A percentile compares a stretch with the other conserved stretches of the same genome.
Conservation (phyloP, 139 green algal species). For the Coelastrella sp. region DNA sequence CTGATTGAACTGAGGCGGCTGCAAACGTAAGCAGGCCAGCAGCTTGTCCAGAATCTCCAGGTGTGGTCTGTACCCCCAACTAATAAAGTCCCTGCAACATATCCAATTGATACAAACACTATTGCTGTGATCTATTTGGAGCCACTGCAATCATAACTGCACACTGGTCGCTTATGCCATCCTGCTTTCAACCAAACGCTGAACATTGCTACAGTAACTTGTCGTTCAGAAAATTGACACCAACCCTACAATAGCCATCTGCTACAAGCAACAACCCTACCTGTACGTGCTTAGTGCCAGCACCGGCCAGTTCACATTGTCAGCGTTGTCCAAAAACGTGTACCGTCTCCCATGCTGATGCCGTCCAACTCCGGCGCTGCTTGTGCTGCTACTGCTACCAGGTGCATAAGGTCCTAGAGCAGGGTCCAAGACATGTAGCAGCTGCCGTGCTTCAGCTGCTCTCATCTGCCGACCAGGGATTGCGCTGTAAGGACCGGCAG, state of each 20-base stretch:
- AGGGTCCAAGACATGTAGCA: slow-evolving; percentile 58
- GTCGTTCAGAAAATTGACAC: no score
- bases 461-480: slow-evolving; percentile 5
- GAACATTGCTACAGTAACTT: no score
- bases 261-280: background rate
- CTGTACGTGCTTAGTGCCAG: slow-evolving; percentile 62
- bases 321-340: slow-evolving; percentile 45
- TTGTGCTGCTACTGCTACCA: background rate
- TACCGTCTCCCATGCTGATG: slow-evolving; percentile 20
- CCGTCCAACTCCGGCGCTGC: background rate
- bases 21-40: slow-evolving; percentile 67
- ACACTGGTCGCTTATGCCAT: no score
- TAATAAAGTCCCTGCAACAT: slow-evolving; percentile 58
- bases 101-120: background rate
- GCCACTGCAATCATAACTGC: no score
- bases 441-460: slow-evolving; percentile 40
- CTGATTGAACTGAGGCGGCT: background rate
- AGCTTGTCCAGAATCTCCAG: slow-evolving; percentile 62
- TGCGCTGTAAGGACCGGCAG: background rate
- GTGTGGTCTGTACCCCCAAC: slow-evolving; percentile 49
- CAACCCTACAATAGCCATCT: background rate
- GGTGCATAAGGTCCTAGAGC: background rate
- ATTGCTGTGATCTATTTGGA: no score
- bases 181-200: no score
- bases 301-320: slow-evolving; percentile 62